Evolutionary conservation across 129 eudicot genomes (phyloP).

Genomic region (Tanacetum coccineum): DNA sequence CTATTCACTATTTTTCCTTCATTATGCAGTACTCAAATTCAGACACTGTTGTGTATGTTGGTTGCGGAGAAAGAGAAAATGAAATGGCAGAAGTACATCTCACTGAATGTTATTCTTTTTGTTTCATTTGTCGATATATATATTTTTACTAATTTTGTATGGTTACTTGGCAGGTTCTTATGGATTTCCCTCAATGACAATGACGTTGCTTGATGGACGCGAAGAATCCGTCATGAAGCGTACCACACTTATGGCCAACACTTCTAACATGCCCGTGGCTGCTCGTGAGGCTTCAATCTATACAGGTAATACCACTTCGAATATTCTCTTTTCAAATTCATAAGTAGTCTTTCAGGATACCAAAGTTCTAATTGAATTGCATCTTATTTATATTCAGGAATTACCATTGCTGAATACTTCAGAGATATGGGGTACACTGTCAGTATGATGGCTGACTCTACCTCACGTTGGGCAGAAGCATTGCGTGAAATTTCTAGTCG

Average conservation of each 20-base stretch:
- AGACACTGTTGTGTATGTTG: conserved; percentile 98
- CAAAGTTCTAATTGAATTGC: conserved; percentile 1
- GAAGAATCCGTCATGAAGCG: no score
- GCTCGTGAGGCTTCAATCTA: no score
- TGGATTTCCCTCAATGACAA: conserved; percentile 99
- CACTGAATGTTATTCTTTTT: background rate
- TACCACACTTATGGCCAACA: no score
- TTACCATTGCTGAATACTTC: conserved; percentile 95
- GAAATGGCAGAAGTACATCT: conserved; percentile 96
- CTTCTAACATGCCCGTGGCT: no score
- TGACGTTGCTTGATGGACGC: conserved; percentile 98
- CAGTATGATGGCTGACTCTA: conserved; percentile 99
- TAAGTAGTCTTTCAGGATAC: background rate
- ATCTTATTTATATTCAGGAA: conserved; percentile 51
- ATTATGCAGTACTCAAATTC: no score
- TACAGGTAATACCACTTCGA: conserved; percentile 52
- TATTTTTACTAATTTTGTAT: background rate
- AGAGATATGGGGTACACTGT: conserved; percentile 99
- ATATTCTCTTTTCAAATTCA: background rate
- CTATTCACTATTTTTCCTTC: conserved; percentile 13
- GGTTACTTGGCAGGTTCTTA: conserved; percentile 64
- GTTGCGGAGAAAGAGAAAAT: conserved; percentile 99
- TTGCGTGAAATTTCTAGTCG: conserved; percentile 99
- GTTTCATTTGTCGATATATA: background rate
- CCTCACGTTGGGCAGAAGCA: conserved; percentile 99